phyloP scores from a whole-genome alignment of 805 yeast genomes.

The Lachancea meyersii region DNA sequence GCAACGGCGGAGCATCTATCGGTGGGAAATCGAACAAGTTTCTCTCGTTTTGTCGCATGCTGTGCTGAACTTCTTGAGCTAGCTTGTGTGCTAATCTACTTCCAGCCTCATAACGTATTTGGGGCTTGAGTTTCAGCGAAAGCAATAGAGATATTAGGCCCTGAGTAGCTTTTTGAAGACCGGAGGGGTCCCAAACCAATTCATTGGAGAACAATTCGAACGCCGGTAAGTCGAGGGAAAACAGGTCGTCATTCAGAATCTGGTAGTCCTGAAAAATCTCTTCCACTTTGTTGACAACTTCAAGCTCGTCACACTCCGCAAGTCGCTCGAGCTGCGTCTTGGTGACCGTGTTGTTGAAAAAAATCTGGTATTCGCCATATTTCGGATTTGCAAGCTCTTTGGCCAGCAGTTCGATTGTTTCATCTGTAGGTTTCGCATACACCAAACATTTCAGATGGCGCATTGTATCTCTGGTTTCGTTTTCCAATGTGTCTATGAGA shows the following conservation, averaged over 20 bases:
- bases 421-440: slow-evolving; percentile 66
- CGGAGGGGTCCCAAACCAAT: slow-evolving; percentile 24
- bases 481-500: slow-evolving; percentile 65
- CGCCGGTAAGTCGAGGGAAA: slow-evolving; percentile 37
- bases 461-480: slow-evolving; percentile 56
- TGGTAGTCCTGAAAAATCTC: slow-evolving; percentile 83
- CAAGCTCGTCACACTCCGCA: slow-evolving; percentile 88
- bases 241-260: slow-evolving; percentile 65
- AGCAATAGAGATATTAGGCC: slow-evolving; percentile 34
- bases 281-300: slow-evolving; percentile 65
- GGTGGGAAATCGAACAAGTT: slow-evolving; percentile 60
- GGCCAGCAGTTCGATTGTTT: slow-evolving; percentile 51
- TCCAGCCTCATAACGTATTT: slow-evolving; percentile 68
- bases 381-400: slow-evolving; percentile 73
- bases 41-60: slow-evolving; percentile 49
- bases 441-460: slow-evolving; percentile 78
- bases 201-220: slow-evolving; percentile 23
- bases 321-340: slow-evolving; percentile 77
- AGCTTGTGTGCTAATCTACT: slow-evolving; percentile 59
- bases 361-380: slow-evolving; percentile 70
- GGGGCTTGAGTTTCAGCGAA: slow-evolving; percentile 71
- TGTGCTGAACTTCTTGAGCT: slow-evolving; percentile 58
- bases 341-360: slow-evolving; percentile 66
- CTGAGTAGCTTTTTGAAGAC: slow-evolving; percentile 21
- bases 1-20: slow-evolving; percentile 62